Conservation (phyloP, 805 yeast species). For the Barnettozyma sp. region DNA sequence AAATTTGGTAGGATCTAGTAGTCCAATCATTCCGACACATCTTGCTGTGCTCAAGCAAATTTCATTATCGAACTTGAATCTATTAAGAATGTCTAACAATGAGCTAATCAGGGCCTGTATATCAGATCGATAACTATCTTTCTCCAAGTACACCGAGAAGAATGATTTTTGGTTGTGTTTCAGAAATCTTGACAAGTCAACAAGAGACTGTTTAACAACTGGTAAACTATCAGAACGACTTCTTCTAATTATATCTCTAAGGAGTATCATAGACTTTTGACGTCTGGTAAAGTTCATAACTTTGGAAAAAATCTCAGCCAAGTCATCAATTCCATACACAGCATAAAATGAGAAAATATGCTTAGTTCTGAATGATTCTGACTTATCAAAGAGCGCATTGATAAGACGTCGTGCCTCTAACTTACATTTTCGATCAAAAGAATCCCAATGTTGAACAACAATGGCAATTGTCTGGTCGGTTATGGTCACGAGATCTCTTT, state of each 20-base stretch:
- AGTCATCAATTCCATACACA: conserved; percentile 37
- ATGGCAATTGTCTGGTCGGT: conserved; percentile 71
- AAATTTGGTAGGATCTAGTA: conserved; percentile 58
- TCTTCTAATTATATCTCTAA: conserved; percentile 49
- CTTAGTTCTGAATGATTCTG: conserved; percentile 28
- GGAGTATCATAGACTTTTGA: conserved; percentile 30
- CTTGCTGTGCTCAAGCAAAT: conserved; percentile 56
- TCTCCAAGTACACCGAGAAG: conserved; percentile 37
- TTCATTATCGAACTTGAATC: conserved; percentile 41
- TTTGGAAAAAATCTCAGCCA: conserved; percentile 27
- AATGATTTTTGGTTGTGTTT: conserved; percentile 43
- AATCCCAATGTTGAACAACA: conserved; percentile 58
- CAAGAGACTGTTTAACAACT: conserved; percentile 66
- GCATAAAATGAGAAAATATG: conserved; percentile 50
- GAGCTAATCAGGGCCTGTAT: conserved; percentile 44
- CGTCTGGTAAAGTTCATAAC: conserved; percentile 26
- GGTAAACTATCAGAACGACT: conserved; percentile 56
- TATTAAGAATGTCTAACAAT: conserved; percentile 49
- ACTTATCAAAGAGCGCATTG: conserved; percentile 28
- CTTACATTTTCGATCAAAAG: conserved; percentile 44
- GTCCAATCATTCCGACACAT: conserved; percentile 72
- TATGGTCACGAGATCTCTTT: conserved; percentile 53
- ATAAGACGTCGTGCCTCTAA: conserved; percentile 47
- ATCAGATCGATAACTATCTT: conserved; percentile 26
- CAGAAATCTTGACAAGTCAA: conserved; percentile 52